Base-by-base conservation (phyloP, 495 filamentous ascomycete genomes). In the Trichoderma asperelloides region DNA sequence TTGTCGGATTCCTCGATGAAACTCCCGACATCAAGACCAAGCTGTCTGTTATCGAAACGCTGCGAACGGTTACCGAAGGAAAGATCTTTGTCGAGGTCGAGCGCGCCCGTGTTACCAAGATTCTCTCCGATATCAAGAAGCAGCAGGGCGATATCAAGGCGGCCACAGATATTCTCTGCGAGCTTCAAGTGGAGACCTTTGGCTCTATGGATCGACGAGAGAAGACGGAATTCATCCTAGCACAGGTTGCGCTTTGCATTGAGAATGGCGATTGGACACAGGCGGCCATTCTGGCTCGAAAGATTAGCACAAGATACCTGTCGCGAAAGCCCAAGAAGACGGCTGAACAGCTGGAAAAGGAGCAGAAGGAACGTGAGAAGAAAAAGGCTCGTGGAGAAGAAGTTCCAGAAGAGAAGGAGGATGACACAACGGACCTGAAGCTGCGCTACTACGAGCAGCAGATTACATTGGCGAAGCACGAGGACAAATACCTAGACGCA, bases 31-130 rank as follows among this genome's bases (percentile, higher is more conserved):
- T 89, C 68, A 94, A 96, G 67, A 91, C 86, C 40, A 98, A 97
- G 81, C 82, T 98, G 60, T 89, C 91, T 18, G 87, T 96, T 49
- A 98, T 98, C 70, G 92, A 98, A 77, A 96, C 94, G 1, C 78
- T 98, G 71, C 87, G 95, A 68, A 97, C 95, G 39, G 93, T 98
- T 69, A 98, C 95, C 28, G 95, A 98, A 77, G 95, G 95, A 79
- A 98, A 98, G 91, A 98, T 98, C 73, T 98, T 98, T 72, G 93
- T 98, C 71, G 95, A 98, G 82, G 95, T 98, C 27, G 95, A 98
- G 81, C 86, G 95, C 68, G 95, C 95, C 70, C 91, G 96, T 71
- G 89, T 98, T 63, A 98, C 95, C 68, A 90, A 89, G 71, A 95
- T 96, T 69, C 83, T 98, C 21, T 96, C 95, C 63, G 87, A 97